These are phyloP conservation scores for Lodderomyces theae DNA, from an alignment of 1,139 yeast species.

Conservation along the genomic window DNA sequence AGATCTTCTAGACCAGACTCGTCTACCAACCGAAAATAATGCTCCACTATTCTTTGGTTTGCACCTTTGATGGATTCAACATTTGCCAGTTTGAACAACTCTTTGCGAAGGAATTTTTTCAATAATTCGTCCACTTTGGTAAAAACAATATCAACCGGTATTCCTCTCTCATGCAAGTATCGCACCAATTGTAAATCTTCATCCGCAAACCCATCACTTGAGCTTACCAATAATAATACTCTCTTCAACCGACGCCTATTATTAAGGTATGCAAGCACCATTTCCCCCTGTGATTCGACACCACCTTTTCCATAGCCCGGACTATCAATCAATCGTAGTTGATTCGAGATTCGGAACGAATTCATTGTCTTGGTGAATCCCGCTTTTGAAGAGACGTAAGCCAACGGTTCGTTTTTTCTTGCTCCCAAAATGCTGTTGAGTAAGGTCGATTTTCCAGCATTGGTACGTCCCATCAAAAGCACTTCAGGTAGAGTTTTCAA, in stretches of 20 bases:
- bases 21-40: constrained; percentile 18
- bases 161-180: constrained; percentile 50
- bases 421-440: constrained; percentile 52
- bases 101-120: constrained; percentile 17
- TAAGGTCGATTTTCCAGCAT: constrained; percentile 80
- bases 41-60: constrained; percentile 23
- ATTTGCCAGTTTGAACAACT: constrained; percentile 6
- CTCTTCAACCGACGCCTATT: constrained; percentile 52
- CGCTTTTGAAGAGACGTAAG: constrained; percentile 57
- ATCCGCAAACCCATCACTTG: constrained; percentile 52
- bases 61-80: constrained; percentile 17
- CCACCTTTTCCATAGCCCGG: constrained; percentile 85
- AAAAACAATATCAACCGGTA: constrained; percentile 69
- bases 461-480: constrained; percentile 71
- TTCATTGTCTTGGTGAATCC: constrained; percentile 79
- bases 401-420: constrained; percentile 36
- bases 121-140: constrained; percentile 68
- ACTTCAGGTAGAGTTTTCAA: constrained; percentile 52
- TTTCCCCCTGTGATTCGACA: constrained; percentile 60
- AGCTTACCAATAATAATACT: constrained; percentile 61
- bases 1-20: constrained; percentile 22
- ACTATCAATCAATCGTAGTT: constrained; percentile 67
- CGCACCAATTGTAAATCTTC: constrained; percentile 56
- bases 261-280: constrained; percentile 59
- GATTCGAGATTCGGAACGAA: constrained; percentile 64